Evolutionary conservation across 495 filamentous ascomycete genomes (phyloP), one percentile per base, ranked within the genome.

Genomic region (Penicillium nucicola): DNA sequence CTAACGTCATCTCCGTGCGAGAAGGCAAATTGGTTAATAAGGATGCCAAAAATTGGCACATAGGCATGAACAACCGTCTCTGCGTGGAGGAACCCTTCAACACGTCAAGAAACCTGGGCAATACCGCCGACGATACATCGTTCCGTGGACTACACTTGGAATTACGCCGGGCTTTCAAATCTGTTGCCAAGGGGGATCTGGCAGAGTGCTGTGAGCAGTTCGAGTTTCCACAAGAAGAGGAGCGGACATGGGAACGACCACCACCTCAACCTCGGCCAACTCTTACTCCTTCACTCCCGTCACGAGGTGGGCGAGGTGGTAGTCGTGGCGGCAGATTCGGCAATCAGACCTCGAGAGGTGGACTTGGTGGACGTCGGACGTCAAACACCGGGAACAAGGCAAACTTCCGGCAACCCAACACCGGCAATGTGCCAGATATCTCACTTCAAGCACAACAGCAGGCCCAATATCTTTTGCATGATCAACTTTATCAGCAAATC

Each of bases 61-160:
- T 87, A 42, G 72, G 80, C 56, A 70, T 82, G 45, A 87, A 91
- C 60, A 92, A 96, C 60, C 79, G 85, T 38, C 79, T 98, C 38
- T 97, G 93, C 64, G 87, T 97, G 20, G 95, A 98, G 64, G 93
- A 98, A 62, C 95, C 93, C 2, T 98, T 98, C 76, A 98, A 95
- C 58, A 86, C 79, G 22, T 75, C 71, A n/a, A 80, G 95, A n/a
- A 98, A 98, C 66, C 76, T 98, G 42, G 93, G 92, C 0, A 97
- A 97, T 58, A 97, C 93, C 17, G 93, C 93, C 8, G 93, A 98
- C 60, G 92, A 95, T 63, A 91, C 84, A 3, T 93, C 93, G 1
- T 95, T 95, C 62, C 79, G 86, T 42, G 93, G 93, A 2, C 78
- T 98, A 15, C 95, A 97, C 69, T 65, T 88, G 41, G 93, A 98